Evolutionary conservation across 2,329 filamentous ascomycete species (phyloP), one percentile per base, ranked within the genome.

Genomic region (Neonectria ditissima): DNA sequence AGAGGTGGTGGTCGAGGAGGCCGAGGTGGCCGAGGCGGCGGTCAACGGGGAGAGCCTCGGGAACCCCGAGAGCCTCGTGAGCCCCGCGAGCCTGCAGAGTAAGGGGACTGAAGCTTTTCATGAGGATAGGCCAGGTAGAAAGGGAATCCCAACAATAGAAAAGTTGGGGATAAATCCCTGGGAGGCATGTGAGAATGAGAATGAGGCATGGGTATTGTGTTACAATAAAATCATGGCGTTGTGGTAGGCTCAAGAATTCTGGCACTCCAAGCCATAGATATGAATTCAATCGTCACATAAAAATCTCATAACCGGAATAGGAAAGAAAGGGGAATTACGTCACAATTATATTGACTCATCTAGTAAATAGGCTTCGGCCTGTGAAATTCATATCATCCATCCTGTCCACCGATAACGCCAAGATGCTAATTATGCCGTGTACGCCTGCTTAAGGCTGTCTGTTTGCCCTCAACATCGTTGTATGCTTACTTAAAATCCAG

Each of bases 11-110:
- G 34, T 7, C 81, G 86, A 62, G 82, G 82, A 28, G 80, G 83
- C 32, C 80, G 86, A 43, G 84, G 86, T 41, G 81, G 83, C 53
- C 80, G 87, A 45, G 78, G 81, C 55, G 81, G 83, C 50, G 82
- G 83, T 53, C 81, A 88, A 76, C 83, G 84, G 54, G 77, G 85
- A 67, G 83, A 86, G 73, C 82, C 79, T 8, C 70, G 80, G 22
- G 79, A 81, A 65, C 77, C 80, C 39, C 74, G 80, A 41, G 81
- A 83, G 74, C 81, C 80, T 50, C 77, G 84, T 65, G 84, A 87
- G 73, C 82, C 80, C 16, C 73, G 81, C 37, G 80, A 82, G 69
- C 80, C 80, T 65, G 69, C 55, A 16, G 66, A 70, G 59, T 70
- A 70, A n/a, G 34, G 57, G 26, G 51, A 53, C 13, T 18, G 34